Evolutionary conservation across 2,329 filamentous ascomycete species (phyloP), one percentile per base, ranked within the genome.

Genomic region (Apiospora phragmitis): DNA sequence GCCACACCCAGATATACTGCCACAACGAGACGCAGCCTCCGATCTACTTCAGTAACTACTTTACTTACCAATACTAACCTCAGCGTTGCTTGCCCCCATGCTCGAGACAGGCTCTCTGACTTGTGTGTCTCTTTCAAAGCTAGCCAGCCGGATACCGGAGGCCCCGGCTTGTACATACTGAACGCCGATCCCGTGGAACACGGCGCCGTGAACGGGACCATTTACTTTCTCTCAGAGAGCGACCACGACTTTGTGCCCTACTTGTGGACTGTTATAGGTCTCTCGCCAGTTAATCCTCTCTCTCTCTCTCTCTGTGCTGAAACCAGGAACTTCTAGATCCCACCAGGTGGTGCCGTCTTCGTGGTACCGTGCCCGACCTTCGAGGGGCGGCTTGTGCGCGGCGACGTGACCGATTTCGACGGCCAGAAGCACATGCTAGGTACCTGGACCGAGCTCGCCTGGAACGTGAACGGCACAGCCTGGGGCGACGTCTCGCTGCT

Each of bases 401-500:
- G 73, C 11, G 66, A 70, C 47, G 14, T 32, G 18, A 62, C 26
- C 18, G 73, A 74, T 41, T 65, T 75, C 16, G 70, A 75, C 51
- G 69, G 72, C 18, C 16, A 62, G 49, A 73, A 73, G 55, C 73
- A 74, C 47, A 24, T 74, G 24, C 55, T 75, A 18, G 74, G 74
- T 35, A 75, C 74, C 7, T 75, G 73, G 74, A 71, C 71, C 21
- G 73, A 75, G 69, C 68, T 73, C 29, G 74, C 72, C 35, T 74
- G 72, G 71, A 71, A 74, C 42, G 21, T 68, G 11, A 73, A 75
- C 49, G 72, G 73, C 24, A 71, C 65, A 12, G 42, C 72, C 18
- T 69, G 72, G 72, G 75, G 75, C 21, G 74, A 74, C 45, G 73
- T 76, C 11, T 76, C 75, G 14, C n/a, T 76, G 41, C 67, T 76